A percentile compares a stretch with the other conserved stretches of the same genome.
Evolutionary conservation across 2,329 filamentous ascomycete genomes (phyloP).

Genomic region (Pleomassaria siparia): DNA sequence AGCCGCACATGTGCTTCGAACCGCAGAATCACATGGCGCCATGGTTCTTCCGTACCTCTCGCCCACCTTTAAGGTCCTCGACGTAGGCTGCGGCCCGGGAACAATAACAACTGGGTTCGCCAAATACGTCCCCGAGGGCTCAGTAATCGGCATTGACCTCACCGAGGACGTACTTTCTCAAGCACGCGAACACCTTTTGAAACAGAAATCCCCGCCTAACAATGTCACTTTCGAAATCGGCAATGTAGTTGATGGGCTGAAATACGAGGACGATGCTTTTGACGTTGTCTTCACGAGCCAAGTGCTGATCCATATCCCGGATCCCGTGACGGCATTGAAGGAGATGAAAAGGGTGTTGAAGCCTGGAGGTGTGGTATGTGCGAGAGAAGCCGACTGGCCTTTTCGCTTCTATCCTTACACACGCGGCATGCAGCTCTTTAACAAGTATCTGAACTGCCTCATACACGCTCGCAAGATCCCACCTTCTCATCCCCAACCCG

Average conservation of each 20-base stretch:
- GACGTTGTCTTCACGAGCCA: constrained; percentile 59
- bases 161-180: constrained; percentile 39
- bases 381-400: constrained; percentile 20
- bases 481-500: constrained; percentile 5
- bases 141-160: constrained; percentile 45
- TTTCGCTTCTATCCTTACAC: constrained; percentile 20
- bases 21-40: constrained; percentile 37
- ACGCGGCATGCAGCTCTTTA: constrained; percentile 17
- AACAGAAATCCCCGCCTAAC: constrained; percentile 9
- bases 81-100: constrained; percentile 47
- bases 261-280: constrained; percentile 50
- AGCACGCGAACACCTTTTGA: constrained; percentile 23
- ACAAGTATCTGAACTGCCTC: constrained; percentile 39
- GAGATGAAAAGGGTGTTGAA: constrained; percentile 57
- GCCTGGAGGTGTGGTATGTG: constrained; percentile 49
- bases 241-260: constrained; percentile 41
- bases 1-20: constrained; percentile 35
- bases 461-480: constrained; percentile 10
- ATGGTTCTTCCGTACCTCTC: constrained; percentile 19
- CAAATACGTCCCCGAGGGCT: constrained; percentile 41
- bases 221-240: constrained; percentile 35
- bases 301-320: constrained; percentile 54
- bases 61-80: constrained; percentile 38
- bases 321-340: constrained; percentile 49
- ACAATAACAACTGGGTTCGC: constrained; percentile 46